These are phyloP conservation scores for Penicillium sp. DNA, from an alignment of 2,329 filamentous ascomycete genomes.

Conservation along the genomic window DNA sequence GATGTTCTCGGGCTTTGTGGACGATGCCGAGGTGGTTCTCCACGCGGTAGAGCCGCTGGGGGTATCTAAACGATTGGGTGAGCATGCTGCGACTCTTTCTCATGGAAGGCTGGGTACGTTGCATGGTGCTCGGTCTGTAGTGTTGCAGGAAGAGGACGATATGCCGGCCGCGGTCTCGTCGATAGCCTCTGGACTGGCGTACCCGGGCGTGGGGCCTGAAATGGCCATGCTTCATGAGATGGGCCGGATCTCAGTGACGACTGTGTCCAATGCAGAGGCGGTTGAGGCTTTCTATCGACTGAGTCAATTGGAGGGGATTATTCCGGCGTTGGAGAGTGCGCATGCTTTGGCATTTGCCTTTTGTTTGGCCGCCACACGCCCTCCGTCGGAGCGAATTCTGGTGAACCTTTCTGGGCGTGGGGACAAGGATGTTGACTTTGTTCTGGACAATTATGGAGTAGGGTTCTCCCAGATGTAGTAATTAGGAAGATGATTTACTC, in stretches of 20 bases:
- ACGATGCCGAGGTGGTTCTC: constrained; percentile 3
- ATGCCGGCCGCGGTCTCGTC: constrained; percentile 11
- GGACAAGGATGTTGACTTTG: constrained; percentile 17
- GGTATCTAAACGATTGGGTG: neutral
- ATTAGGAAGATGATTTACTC: too few species aligned
- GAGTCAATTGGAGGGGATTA: constrained; percentile 13
- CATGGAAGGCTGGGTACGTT: constrained; percentile 1
- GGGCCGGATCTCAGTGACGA: constrained; percentile 11
- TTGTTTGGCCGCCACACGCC: constrained; percentile 56
- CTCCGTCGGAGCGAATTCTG: constrained; percentile 13
- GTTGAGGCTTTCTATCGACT: constrained; percentile 18
- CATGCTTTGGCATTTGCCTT: constrained; percentile 62
- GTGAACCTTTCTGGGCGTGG: constrained; percentile 17
- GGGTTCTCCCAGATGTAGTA: neutral
- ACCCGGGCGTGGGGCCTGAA: constrained; percentile 22
- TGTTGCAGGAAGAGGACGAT: constrained; percentile 5
- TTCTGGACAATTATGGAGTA: constrained; percentile 5
- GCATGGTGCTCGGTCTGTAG: constrained; percentile 4
- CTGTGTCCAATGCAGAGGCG: constrained; percentile 16
- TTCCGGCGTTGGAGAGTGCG: constrained; percentile 7
- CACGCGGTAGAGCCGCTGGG: constrained; percentile 1
- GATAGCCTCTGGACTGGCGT: constrained; percentile 15
- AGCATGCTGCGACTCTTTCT: constrained; percentile 4
- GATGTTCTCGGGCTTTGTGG: constrained; percentile 4
- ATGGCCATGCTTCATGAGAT: constrained; percentile 14